These are phyloP conservation scores for Chenopodium formosanum DNA, from an alignment of 148 eudicot genomes.

Conservation along the genomic window DNA sequence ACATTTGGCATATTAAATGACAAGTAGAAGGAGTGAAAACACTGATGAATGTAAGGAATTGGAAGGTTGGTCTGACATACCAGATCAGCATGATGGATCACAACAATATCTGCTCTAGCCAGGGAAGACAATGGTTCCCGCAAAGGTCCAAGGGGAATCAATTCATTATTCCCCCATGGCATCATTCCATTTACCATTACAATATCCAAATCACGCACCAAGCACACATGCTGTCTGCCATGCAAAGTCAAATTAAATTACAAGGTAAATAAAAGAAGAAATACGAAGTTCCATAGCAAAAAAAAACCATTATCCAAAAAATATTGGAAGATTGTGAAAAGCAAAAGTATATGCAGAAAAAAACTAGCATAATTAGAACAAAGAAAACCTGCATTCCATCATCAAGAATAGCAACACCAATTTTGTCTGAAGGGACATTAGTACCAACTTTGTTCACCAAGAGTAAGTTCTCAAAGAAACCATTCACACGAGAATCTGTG, in stretches of 20 bases:
- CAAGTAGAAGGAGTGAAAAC: neutral
- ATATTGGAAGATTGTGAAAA: neutral
- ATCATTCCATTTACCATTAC: slow-evolving; percentile 87
- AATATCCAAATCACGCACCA: slow-evolving; percentile 80
- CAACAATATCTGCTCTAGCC: slow-evolving; percentile 68
- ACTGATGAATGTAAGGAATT: neutral
- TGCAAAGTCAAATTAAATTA: slow-evolving; percentile 15
- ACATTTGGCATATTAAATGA: neutral
- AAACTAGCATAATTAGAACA: neutral
- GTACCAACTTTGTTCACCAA: slow-evolving; percentile 31
- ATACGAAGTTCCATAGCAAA: neutral
- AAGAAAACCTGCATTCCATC: slow-evolving; percentile 92
- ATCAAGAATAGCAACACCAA: slow-evolving; percentile 74
- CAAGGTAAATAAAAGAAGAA: slow-evolving; percentile 5
- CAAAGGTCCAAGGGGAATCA: slow-evolving; percentile 85
- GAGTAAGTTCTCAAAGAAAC: slow-evolving; percentile 23
- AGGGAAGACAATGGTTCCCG: slow-evolving; percentile 86
- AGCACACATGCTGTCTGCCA: slow-evolving; percentile 75
- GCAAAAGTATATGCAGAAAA: neutral
- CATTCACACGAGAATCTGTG: slow-evolving; percentile 26
- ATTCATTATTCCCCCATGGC: slow-evolving; percentile 76
- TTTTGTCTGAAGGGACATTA: slow-evolving; percentile 28
- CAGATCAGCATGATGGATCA: slow-evolving; percentile 90
- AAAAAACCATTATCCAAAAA: no score
- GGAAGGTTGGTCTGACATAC: slow-evolving; percentile 33